Evolutionary conservation across 257 asterid species (phyloP).

Genomic region (Linderniella brevidens): DNA sequence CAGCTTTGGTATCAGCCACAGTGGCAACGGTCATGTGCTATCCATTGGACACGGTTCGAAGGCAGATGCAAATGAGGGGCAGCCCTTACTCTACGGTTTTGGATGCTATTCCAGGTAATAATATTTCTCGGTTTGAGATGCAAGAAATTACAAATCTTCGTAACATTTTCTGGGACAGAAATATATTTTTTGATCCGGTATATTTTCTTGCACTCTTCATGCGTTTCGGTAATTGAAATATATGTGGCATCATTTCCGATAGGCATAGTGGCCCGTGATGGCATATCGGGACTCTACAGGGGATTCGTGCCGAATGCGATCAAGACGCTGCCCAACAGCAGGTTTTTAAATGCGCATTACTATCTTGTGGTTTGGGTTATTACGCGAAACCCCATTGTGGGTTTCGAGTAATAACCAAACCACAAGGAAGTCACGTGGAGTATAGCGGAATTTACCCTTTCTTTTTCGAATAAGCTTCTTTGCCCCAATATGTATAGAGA

Average conservation of each 20-base stretch:
- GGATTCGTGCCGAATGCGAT: slow-evolving; percentile 7
- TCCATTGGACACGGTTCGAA: slow-evolving; percentile 86
- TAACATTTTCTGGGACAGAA: neutral
- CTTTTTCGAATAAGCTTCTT: too few relatives aligned
- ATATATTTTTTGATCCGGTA: neutral
- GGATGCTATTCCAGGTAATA: slow-evolving; percentile 86
- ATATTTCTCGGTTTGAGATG: slow-evolving; percentile 5
- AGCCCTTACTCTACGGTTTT: slow-evolving; percentile 56
- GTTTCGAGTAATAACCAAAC: neutral
- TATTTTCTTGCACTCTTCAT: neutral
- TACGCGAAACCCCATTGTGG: neutral
- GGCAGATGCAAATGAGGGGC: slow-evolving; percentile 98
- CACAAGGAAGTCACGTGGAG: neutral
- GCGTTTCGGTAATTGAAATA: neutral
- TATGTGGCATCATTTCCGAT: neutral
- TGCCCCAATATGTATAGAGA: too few relatives aligned
- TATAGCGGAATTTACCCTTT: too few relatives aligned
- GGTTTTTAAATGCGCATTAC: neutral
- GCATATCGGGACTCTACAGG: slow-evolving; percentile 5
- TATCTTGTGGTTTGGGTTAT: neutral
- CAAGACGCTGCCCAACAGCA: slow-evolving; percentile 8
- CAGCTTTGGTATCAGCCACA: slow-evolving; percentile 78
- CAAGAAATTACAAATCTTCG: neutral
- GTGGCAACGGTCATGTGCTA: slow-evolving; percentile 83
- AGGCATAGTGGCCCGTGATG: slow-evolving; percentile 9